A percentile compares a stretch with the other conserved stretches of the same genome.
Evolutionary conservation across 306 rosid genomes (phyloP).

Genomic region (Cucurbita maxima): DNA sequence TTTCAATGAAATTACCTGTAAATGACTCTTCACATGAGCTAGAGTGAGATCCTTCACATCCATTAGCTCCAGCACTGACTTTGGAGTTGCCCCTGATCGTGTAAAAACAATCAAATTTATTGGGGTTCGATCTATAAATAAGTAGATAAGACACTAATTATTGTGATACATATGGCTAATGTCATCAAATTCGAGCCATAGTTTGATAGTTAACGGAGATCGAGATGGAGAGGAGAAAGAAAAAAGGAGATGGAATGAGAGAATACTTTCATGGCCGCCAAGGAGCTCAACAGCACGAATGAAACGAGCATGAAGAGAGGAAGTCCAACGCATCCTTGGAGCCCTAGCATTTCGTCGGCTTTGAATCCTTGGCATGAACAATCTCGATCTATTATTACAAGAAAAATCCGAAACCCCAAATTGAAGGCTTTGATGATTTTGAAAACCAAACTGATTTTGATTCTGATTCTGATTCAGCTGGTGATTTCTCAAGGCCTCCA

Average conservation of each 20-base stretch:
- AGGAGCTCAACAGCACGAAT: constrained; percentile 86
- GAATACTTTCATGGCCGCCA: constrained; percentile 90
- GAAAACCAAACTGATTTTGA: not conserved
- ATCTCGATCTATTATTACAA: constrained; percentile 36
- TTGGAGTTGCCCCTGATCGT: constrained; percentile 77
- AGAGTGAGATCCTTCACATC: constrained; percentile 93
- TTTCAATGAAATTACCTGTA: constrained; percentile 46
- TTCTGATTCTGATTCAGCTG: constrained; percentile 2
- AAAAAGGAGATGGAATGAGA: not conserved
- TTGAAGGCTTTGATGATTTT: constrained; percentile 10
- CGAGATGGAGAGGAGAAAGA: not conserved
- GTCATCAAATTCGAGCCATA: too few species aligned
- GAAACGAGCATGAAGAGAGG: constrained; percentile 75
- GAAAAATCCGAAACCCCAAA: constrained; percentile 26
- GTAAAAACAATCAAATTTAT: not conserved
- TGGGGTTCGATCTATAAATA: too few species aligned
- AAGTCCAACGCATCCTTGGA: constrained; percentile 96
- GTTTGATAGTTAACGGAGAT: too few species aligned
- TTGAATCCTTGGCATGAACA: constrained; percentile 25
- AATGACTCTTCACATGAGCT: constrained; percentile 96
- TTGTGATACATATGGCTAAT: too few species aligned
- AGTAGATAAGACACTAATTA: too few species aligned
- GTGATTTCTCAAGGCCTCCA: constrained; percentile 7
- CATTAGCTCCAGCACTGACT: constrained; percentile 85
- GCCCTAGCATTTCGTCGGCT: constrained; percentile 66